Evolutionary conservation across 163 green algal genomes (phyloP).

Genomic region (Scenedesmus sp.): DNA sequence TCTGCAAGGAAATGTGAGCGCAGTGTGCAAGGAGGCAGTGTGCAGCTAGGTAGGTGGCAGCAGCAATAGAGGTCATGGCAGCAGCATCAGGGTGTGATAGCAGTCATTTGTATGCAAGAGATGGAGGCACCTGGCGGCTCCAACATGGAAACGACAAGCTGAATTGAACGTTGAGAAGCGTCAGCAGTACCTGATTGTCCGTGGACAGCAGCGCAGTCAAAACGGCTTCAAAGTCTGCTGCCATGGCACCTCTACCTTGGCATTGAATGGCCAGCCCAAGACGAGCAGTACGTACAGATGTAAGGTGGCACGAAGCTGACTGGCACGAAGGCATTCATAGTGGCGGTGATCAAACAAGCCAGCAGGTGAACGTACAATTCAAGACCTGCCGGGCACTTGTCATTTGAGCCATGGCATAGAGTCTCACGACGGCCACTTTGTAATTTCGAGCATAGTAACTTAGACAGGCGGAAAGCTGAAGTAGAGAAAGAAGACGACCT

Average conservation of each 20-base stretch:
- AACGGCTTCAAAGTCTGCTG: constrained; percentile 41
- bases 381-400: not conserved
- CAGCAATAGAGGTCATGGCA: not conserved
- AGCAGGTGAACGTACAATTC: not conserved
- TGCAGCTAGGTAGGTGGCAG: not conserved
- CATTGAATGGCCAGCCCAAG: not conserved
- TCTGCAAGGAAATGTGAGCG: no score
- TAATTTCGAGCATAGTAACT: not conserved
- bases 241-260: not conserved
- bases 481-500: not conserved
- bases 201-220: constrained; percentile 32
- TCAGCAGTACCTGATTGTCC: constrained; percentile 48
- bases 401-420: not conserved
- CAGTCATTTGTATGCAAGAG: not conserved
- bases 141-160: not conserved
- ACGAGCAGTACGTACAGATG: not conserved
- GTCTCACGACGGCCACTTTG: not conserved
- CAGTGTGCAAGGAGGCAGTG: not conserved
- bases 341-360: not conserved
- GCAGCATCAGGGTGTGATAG: not conserved
- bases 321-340: not conserved
- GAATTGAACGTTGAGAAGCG: not conserved
- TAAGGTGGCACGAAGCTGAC: not conserved
- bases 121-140: not conserved
- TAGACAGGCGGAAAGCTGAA: not conserved